Conservation (phyloP, 2,329 filamentous ascomycete genomes). For the Arthroderma uncinatum region DNA sequence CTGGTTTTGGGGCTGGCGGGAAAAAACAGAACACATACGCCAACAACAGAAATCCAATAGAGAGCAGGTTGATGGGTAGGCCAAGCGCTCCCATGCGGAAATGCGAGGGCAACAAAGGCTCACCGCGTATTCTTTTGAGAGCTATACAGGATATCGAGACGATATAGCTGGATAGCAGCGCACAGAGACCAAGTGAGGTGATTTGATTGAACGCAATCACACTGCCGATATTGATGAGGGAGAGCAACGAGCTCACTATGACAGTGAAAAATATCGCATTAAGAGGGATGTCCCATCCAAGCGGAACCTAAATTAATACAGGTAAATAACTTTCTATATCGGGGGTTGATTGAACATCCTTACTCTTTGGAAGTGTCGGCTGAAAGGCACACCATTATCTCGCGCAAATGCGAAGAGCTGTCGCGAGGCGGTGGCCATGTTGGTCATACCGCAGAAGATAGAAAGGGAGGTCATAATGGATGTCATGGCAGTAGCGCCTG, state of each 20-base stretch:
- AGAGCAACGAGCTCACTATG: conserved; percentile 34
- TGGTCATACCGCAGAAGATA: conserved; percentile 22
- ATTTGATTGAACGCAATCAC: conserved; percentile 35
- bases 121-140: conserved; percentile 31
- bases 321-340: not conserved
- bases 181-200: conserved; percentile 33
- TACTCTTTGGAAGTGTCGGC: conserved; percentile 14
- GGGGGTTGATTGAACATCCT: not conserved
- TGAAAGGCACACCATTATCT: conserved; percentile 44
- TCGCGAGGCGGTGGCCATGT: conserved; percentile 26
- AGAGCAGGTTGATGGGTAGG: conserved; percentile 9
- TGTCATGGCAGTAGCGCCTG: conserved; percentile 20
- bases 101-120: conserved; percentile 34
- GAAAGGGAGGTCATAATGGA: conserved; percentile 21
- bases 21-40: conserved; percentile 14
- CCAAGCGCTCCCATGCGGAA: conserved; percentile 35
- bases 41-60: conserved; percentile 8
- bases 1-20: conserved; percentile 1
- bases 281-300: conserved; percentile 35
- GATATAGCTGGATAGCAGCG: conserved; percentile 34
- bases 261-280: conserved; percentile 39
- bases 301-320: conserved; percentile 19
- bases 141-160: conserved; percentile 38
- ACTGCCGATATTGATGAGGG: conserved; percentile 43
- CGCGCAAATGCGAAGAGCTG: conserved; percentile 37